Conservation (phyloP, 2,329 filamentous ascomycete genomes). For the Keithomyces neogunnii region DNA sequence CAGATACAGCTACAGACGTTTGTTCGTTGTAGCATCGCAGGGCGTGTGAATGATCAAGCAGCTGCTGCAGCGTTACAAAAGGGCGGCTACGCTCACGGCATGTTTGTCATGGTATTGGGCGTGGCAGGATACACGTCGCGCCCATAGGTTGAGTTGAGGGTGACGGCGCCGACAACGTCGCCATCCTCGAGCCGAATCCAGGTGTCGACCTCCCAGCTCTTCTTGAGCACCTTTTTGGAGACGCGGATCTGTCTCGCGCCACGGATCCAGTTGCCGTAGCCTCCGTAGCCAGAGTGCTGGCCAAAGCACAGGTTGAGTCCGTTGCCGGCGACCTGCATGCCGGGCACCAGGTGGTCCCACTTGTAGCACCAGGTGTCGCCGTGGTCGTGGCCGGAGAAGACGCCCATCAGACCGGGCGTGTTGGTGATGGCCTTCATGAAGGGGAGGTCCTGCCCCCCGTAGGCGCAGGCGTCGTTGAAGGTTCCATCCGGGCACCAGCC, state of each 20-base stretch:
- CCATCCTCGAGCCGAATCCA: constrained; percentile 52
- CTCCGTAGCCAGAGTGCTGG: constrained; percentile 61
- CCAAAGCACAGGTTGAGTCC: constrained; percentile 47
- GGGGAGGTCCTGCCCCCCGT: constrained; percentile 42
- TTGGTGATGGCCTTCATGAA: constrained; percentile 55
- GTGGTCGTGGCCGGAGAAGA: constrained; percentile 62
- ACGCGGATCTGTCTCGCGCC: constrained; percentile 49
- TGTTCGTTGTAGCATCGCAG: too few relatives aligned
- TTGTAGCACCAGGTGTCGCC: constrained; percentile 49
- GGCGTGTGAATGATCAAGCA: too few relatives aligned
- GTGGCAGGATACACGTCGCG: constrained; percentile 22
- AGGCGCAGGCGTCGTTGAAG: constrained; percentile 26
- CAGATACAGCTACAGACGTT: too few relatives aligned
- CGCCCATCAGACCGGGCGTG: constrained; percentile 43
- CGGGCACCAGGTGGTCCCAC: constrained; percentile 31
- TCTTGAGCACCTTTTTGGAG: constrained; percentile 28
- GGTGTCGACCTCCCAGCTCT: constrained; percentile 37
- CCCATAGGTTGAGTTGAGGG: constrained; percentile 48
- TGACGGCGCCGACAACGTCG: constrained; percentile 35
- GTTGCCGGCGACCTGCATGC: constrained; percentile 27
- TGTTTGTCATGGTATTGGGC: too few relatives aligned
- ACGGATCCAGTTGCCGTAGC: constrained; percentile 56
- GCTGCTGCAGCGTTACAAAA: too few relatives aligned
- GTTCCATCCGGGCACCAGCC: constrained; percentile 33
- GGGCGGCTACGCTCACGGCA: too few relatives aligned